These are phyloP conservation scores for Pestalotiopsis sp. DNA, from an alignment of 2,329 filamentous ascomycete species.

Conservation along the genomic window DNA sequence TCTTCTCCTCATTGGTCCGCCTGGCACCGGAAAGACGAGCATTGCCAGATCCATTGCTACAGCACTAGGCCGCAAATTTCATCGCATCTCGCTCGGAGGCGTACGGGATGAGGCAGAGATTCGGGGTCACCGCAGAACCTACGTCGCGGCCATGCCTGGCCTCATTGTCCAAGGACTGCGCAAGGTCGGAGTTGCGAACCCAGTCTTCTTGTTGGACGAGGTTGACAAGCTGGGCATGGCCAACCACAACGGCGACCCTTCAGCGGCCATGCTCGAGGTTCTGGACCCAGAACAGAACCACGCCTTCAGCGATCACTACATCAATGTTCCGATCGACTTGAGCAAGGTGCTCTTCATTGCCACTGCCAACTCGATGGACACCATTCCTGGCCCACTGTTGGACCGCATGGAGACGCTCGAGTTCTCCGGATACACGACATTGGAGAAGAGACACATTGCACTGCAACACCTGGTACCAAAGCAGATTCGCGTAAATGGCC, in stretches of 20 bases:
- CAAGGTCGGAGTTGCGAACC: constrained; percentile 94
- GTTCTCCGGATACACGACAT: constrained; percentile 90
- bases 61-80: constrained; percentile 91
- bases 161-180: constrained; percentile 90
- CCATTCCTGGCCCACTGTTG: constrained; percentile 88
- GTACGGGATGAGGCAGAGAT: constrained; percentile 97
- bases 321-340: constrained; percentile 92
- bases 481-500: constrained; percentile 87
- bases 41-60: constrained; percentile 90
- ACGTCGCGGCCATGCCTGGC: constrained; percentile 98
- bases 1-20: constrained; percentile 86
- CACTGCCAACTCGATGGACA: constrained; percentile 92
- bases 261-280: constrained; percentile 96
- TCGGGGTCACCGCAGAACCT: constrained; percentile 88
- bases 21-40: constrained; percentile 94
- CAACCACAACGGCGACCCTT: constrained; percentile 93
- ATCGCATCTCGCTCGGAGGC: constrained; percentile 93
- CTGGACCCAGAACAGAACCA: constrained; percentile 97
- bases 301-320: constrained; percentile 92
- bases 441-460: constrained; percentile 96
- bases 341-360: constrained; percentile 98
- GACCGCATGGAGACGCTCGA: constrained; percentile 97
- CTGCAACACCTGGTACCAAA: constrained; percentile 93
- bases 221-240: constrained; percentile 94
- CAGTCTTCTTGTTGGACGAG: constrained; percentile 93